Evolutionary conservation across 108 stramenopile genomes (phyloP).

Genomic region (Craspedostauros australis): DNA sequence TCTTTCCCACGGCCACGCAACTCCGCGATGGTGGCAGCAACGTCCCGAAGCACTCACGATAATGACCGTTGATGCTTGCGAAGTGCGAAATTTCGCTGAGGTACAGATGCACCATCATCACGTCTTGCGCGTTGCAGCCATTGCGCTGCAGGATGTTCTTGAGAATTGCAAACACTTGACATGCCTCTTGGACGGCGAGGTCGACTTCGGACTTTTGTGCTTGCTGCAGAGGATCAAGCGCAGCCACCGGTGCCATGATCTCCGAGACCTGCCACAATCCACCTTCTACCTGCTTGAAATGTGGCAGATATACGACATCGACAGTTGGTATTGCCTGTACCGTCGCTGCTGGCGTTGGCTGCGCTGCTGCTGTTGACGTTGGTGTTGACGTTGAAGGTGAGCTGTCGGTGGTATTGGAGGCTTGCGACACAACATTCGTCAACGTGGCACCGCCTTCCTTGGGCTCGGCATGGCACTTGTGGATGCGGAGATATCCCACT

Average conservation of each 20-base stretch:
- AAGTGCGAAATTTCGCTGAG: constrained; percentile 89
- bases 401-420: not conserved
- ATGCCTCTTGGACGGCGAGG: constrained; percentile 51
- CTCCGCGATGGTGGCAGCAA: constrained; percentile 74
- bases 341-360: not conserved
- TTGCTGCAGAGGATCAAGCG: not conserved
- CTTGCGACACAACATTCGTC: not conserved
- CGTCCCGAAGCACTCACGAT: constrained; percentile 72
- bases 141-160: constrained; percentile 22
- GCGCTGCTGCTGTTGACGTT: not conserved
- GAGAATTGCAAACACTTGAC: constrained; percentile 40
- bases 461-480: constrained; percentile 69
- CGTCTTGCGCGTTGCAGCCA: constrained; percentile 62
- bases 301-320: constrained; percentile 26
- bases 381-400: not conserved
- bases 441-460: constrained; percentile 36
- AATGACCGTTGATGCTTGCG: constrained; percentile 79
- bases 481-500: constrained; percentile 71
- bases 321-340: not conserved
- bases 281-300: constrained; percentile 41
- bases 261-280: constrained; percentile 69
- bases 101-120: constrained; percentile 90
- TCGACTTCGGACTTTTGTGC: constrained; percentile 33
- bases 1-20: constrained; percentile 72
- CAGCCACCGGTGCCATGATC: constrained; percentile 49